These are phyloP conservation scores for Pichia cactophila DNA, from an alignment of 1,139 yeast species.

Conservation along the genomic window DNA sequence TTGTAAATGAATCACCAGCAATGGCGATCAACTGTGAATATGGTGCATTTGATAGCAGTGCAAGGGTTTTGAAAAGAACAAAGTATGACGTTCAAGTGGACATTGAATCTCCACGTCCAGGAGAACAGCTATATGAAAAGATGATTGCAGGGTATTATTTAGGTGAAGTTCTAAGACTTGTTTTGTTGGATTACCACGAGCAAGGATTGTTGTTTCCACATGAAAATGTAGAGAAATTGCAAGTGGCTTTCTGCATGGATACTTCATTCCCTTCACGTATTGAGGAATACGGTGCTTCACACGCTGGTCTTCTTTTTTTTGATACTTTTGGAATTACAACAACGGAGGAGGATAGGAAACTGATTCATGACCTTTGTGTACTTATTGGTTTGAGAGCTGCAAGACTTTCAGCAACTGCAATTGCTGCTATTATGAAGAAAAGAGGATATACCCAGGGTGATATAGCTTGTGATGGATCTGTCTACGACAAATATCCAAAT, in stretches of 20 bases:
- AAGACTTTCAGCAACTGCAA: slow-evolving; percentile 88
- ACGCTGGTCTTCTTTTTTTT: slow-evolving; percentile 61
- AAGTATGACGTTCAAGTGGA: slow-evolving; percentile 78
- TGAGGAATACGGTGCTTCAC: slow-evolving; percentile 76
- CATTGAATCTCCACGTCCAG: slow-evolving; percentile 87
- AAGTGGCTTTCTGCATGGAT: slow-evolving; percentile 66
- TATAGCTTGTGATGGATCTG: slow-evolving; percentile 97
- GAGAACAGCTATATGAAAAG: slow-evolving; percentile 93
- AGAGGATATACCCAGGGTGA: slow-evolving; percentile 68
- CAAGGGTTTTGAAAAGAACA: slow-evolving; percentile 76
- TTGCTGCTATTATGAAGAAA: slow-evolving; percentile 90
- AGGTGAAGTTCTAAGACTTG: slow-evolving; percentile 84
- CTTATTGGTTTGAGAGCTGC: slow-evolving; percentile 90
- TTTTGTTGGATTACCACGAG: slow-evolving; percentile 63
- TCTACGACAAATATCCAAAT: slow-evolving; percentile 85
- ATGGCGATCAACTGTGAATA: slow-evolving; percentile 99
- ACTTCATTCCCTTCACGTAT: slow-evolving; percentile 81
- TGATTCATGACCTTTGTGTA: slow-evolving; percentile 78
- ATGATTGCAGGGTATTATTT: slow-evolving; percentile 96
- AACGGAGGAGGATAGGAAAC: slow-evolving; percentile 70
- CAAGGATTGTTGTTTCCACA: slow-evolving; percentile 52
- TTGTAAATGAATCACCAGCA: slow-evolving; percentile 44
- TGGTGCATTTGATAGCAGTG: slow-evolving; percentile 96
- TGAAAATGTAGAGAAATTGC: slow-evolving; percentile 55
- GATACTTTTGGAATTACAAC: slow-evolving; percentile 53